phyloP scores from a whole-genome alignment of 2,329 filamentous ascomycete species.

The Lachnellula subtilissima region DNA sequence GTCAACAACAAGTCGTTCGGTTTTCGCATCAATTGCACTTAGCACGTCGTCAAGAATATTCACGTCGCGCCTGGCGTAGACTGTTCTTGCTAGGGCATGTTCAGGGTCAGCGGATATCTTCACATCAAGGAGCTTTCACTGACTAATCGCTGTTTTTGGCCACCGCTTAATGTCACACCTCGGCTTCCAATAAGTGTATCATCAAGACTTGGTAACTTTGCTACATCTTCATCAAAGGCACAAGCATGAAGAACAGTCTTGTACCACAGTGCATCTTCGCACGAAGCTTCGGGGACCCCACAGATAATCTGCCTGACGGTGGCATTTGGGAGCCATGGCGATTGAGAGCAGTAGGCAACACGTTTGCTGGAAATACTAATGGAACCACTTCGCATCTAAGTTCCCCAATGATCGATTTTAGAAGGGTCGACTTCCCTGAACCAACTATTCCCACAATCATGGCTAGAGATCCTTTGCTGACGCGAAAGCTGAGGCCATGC shows the following conservation, averaged over 20 bases:
- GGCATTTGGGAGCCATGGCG: conserved; percentile 41
- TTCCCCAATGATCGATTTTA: conserved; percentile 27
- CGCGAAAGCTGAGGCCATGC: conserved; percentile 6
- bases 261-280: conserved; percentile 25
- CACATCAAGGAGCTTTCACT: not conserved
- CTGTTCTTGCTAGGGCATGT: conserved; percentile 25
- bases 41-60: conserved; percentile 44
- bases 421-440: conserved; percentile 28
- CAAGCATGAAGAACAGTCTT: conserved; percentile 23
- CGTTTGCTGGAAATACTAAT: conserved; percentile 2
- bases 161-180: conserved; percentile 32
- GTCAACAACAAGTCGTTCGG: conserved; percentile 38
- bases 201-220: conserved; percentile 25
- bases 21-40: conserved; percentile 41
- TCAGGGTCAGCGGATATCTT: not conserved
- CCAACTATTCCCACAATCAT: conserved; percentile 30
- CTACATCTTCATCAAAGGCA: conserved; percentile 23
- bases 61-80: conserved; percentile 21
- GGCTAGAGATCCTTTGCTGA: conserved; percentile 11
- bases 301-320: conserved; percentile 38
- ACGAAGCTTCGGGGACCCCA: conserved; percentile 19
- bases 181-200: conserved; percentile 29
- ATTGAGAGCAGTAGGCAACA: conserved; percentile 41
- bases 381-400: conserved; percentile 6
- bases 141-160: conserved; percentile 21